Percentiles rank a stretch among this genome's conserved stretches.
Conservation (phyloP, 371 early-diverging fungal genomes). For the Mortierella sp. region DNA sequence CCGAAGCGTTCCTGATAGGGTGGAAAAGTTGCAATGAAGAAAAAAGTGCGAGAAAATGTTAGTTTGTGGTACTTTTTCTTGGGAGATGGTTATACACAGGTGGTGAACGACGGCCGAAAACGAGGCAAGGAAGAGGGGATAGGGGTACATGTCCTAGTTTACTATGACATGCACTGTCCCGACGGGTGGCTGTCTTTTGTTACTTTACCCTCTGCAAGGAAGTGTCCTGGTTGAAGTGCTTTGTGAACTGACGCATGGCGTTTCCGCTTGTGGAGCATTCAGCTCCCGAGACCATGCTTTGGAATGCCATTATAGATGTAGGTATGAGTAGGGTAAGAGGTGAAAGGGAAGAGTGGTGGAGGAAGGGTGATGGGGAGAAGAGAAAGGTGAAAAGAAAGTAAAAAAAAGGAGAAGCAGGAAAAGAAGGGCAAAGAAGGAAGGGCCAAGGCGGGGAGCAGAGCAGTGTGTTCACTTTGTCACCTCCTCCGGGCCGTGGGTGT, state of each 20-base stretch:
- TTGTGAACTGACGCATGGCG: constrained; percentile 71
- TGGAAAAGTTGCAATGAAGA: constrained; percentile 5
- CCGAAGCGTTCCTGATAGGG: constrained; percentile 31
- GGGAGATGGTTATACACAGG: background rate
- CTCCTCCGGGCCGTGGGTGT: constrained; percentile 4
- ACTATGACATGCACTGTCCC: background rate
- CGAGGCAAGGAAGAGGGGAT: background rate
- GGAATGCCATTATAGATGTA: constrained; percentile 34
- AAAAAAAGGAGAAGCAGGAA: background rate
- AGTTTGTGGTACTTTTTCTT: background rate
- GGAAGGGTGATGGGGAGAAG: constrained; percentile 2
- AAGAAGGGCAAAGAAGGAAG: constrained; percentile 4
- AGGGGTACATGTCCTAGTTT: background rate
- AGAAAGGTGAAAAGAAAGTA: background rate
- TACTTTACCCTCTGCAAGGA: constrained; percentile 64
- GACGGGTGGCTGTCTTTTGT: background rate
- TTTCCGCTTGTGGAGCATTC: constrained; percentile 72
- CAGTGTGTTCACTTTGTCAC: constrained; percentile 1
- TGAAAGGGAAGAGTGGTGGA: background rate
- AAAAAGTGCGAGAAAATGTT: constrained; percentile 11
- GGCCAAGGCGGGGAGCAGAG: constrained; percentile 9
- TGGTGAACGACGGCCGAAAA: background rate
- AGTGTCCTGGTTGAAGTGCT: constrained; percentile 68
- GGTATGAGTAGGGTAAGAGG: background rate
- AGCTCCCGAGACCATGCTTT: constrained; percentile 57